Base-by-base conservation (phyloP, 352 stramenopile species). In the Phytophthora chlamydospora region DNA sequence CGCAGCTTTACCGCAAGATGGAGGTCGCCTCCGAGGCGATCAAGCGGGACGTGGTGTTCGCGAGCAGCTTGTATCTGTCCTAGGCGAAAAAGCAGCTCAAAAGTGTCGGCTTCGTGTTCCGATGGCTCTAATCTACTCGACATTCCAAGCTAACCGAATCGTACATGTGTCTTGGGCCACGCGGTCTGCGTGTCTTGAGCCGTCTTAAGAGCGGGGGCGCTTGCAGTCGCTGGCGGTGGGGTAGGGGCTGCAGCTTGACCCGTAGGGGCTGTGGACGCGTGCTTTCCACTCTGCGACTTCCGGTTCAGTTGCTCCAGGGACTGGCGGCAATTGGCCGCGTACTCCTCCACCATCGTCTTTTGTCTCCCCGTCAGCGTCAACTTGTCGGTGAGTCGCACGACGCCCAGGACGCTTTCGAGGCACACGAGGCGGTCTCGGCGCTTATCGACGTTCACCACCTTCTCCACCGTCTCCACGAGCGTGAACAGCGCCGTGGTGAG, bases 31-130 rank as follows among this genome's bases (percentile, higher is more conserved):
- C 91, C 42, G 86, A 98, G 62, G 80, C 91, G 3, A 99, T 99
- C 64, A 99, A 99, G 68, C 82, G 97, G 34, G 97, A 99, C 67
- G 98, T 99, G 48, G 94, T 99, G 11, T 99, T 99, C 78, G 94
- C 95, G 11, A 97, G 91, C 42, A 98, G 90, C 66, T 78, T 99
- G 38, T 99, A 99, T 73, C 70, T 99, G 41, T 71, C 80, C 4
- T 91, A 85, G 35, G 57, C 7, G 9, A 36, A 40, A 32, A n/a
- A 5, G 12, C 11, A 50, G 43, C 19, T 21, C n/a, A 6, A 10
- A 40, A 40, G 44, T 41, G 31, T 3, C 7, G 38, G 21, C 41
- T 34, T 47, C 40, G 17, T 35, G 42, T 27, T 44, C 9, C n/a
- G 7, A 44, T 44, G 42, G 11, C 6, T 50, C 31, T 53, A 66